Base-by-base conservation (phyloP, 768 basidiomycete genomes). In the Lepiota brunneoincarnata region DNA sequence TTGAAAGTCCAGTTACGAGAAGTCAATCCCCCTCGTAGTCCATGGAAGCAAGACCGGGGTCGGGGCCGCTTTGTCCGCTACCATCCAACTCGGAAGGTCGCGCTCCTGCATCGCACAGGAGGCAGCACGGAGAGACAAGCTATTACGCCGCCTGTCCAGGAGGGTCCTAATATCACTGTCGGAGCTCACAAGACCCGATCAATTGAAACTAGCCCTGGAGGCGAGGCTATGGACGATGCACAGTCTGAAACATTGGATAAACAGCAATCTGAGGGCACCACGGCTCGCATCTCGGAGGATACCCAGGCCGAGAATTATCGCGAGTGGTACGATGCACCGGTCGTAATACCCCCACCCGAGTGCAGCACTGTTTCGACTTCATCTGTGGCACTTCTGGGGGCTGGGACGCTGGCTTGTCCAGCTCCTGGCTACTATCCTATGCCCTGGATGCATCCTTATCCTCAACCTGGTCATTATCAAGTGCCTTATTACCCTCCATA, bases 1-100 rank as follows among this genome's bases (percentile, higher is more conserved):
- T 83, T 92, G 64, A 82, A 89, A 17, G 88, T 92, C 34, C 87
- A 90, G 59, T 70, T 91, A 35, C 79, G 88, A 39, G 87, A 89
- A 58, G 79, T 79, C 62, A 82, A 87, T 57, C 80, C 82, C 28
- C 69, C 72, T n/a, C 79, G 79, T 42, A 74, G 75, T 17, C 68
- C 67, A 24, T 82, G 77, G 77, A 76, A 72, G 59, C 71, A 62
- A 57, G 72, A 69, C 36, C 74, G 75, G 50, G 75, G 71, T 31
- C 78, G 78, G 15, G 76, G 76, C n/a, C 67, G 75, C 21, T 69
- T 65, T 53, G 64, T 64, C 17, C 60, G 67, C 38, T 66, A 67
- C 17, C 56, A 62, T 42, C 58, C 68, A 23, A 63, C 66, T 18
- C 59, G 61, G 54, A 38, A 58, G 45, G 23, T 18, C 21, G 23